phyloP scores from a whole-genome alignment of 1,139 yeast species.

The Blastobotrys indianensis region DNA sequence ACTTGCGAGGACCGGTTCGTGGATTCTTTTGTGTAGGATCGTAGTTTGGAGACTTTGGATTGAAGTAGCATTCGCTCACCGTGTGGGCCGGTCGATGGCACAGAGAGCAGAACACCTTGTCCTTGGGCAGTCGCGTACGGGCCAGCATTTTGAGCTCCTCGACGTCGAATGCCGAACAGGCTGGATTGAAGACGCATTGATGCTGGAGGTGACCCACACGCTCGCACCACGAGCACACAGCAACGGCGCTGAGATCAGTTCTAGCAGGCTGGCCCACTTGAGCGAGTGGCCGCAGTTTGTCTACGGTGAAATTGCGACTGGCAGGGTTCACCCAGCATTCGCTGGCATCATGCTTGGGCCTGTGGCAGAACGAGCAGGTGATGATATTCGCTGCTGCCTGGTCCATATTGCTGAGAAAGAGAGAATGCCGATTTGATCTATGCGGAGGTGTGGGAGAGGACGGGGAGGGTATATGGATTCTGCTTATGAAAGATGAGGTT shows the following conservation, averaged over 20 bases:
- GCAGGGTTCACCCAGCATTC: slow-evolving; percentile 15
- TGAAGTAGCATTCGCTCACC: slow-evolving; percentile 12
- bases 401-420: neutral
- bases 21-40: slow-evolving; percentile 14
- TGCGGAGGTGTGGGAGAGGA: no score
- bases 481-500: no score
- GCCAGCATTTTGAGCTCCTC: slow-evolving; percentile 9
- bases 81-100: slow-evolving; percentile 15
- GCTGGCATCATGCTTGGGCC: slow-evolving; percentile 12
- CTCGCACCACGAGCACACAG: slow-evolving; percentile 10
- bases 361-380: slow-evolving; percentile 11
- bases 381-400: neutral
- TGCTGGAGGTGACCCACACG: slow-evolving; percentile 8
- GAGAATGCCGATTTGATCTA: neutral
- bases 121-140: slow-evolving; percentile 12
- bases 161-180: slow-evolving; percentile 2
- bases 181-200: slow-evolving; percentile 11
- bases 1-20: slow-evolving; percentile 8
- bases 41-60: slow-evolving; percentile 13
- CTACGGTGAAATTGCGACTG: slow-evolving; percentile 11
- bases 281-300: slow-evolving; percentile 14
- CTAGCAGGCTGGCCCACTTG: slow-evolving; percentile 11
- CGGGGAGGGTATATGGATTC: no score
- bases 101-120: slow-evolving; percentile 13
- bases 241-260: neutral